These are phyloP conservation scores for Trichosporon sp. DNA, from an alignment of 1,284 basidiomycete species.

Conservation along the genomic window DNA sequence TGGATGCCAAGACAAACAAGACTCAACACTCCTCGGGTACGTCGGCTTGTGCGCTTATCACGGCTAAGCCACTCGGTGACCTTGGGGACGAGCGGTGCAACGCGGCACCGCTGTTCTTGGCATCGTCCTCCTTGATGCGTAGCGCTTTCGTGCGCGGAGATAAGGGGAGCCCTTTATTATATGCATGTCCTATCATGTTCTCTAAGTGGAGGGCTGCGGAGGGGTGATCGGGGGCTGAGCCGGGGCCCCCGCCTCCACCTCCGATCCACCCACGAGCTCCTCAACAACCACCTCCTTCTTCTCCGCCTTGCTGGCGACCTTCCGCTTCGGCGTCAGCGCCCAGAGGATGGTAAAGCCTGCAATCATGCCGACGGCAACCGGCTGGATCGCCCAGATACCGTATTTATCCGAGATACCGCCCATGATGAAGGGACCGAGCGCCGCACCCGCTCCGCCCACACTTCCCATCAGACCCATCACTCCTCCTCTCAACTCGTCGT, in stretches of 20 bases:
- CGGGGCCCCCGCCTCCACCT: neutral
- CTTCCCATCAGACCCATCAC: conserved; percentile 65
- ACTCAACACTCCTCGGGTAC: neutral
- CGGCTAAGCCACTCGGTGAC: neutral
- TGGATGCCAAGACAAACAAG: neutral
- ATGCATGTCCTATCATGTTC: neutral
- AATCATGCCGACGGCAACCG: conserved; percentile 28
- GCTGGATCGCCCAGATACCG: conserved; percentile 34
- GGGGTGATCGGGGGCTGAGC: too few relatives aligned
- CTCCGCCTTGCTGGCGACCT: neutral
- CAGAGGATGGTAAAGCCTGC: conserved; percentile 24
- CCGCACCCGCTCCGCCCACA: conserved; percentile 66
- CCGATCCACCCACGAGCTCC: neutral
- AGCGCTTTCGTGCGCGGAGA: neutral
- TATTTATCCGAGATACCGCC: conserved; percentile 28
- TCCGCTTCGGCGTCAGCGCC: conserved; percentile 27
- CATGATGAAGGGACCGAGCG: conserved; percentile 62
- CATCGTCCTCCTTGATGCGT: neutral
- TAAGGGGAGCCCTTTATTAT: neutral
- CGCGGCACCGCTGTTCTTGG: neutral
- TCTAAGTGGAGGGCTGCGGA: neutral
- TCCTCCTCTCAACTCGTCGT: conserved; percentile 64
- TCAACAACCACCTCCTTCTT: neutral
- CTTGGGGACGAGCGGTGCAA: neutral
- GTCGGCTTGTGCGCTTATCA: neutral